These are phyloP conservation scores for Noccaea caerulescens DNA, from an alignment of 345 rosid species.

Conservation along the genomic window DNA sequence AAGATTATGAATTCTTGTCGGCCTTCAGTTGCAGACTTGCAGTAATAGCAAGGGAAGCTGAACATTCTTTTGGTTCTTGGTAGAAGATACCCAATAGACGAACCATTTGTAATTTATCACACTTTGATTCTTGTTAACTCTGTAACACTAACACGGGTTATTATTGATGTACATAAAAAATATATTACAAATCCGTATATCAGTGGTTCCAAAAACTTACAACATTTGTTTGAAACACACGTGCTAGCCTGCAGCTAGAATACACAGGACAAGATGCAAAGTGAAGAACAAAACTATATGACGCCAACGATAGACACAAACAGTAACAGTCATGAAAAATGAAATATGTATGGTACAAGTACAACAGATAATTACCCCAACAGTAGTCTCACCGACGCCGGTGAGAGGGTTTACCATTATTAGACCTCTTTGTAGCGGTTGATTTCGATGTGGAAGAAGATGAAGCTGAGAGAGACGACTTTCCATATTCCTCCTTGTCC, in stretches of 20 bases:
- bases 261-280: not conserved
- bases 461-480: conserved; percentile 8
- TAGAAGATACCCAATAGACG: conserved; percentile 1
- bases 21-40: not conserved
- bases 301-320: conserved; percentile 15
- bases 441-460: conserved; percentile 22
- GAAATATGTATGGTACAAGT: conserved; percentile 10
- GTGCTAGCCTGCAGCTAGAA: not conserved
- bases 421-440: conserved; percentile 4
- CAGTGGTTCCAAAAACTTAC: conserved; percentile 1
- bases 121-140: conserved; percentile 1
- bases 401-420: not conserved
- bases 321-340: not conserved
- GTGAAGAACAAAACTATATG: not conserved
- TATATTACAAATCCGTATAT: not conserved
- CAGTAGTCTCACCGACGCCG: conserved; percentile 19
- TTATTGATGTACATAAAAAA: conserved; percentile 4
- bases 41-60: not conserved
- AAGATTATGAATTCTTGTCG: conserved; percentile 6
- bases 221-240: conserved; percentile 9
- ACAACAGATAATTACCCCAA: conserved; percentile 1
- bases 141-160: conserved; percentile 8
- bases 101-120: not conserved
- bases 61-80: not conserved
- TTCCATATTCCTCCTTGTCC: not conserved